Evolutionary conservation across 2,329 filamentous ascomycete genomes (phyloP), one percentile per base, ranked within the genome.

Genomic region (Fusarium citri): DNA sequence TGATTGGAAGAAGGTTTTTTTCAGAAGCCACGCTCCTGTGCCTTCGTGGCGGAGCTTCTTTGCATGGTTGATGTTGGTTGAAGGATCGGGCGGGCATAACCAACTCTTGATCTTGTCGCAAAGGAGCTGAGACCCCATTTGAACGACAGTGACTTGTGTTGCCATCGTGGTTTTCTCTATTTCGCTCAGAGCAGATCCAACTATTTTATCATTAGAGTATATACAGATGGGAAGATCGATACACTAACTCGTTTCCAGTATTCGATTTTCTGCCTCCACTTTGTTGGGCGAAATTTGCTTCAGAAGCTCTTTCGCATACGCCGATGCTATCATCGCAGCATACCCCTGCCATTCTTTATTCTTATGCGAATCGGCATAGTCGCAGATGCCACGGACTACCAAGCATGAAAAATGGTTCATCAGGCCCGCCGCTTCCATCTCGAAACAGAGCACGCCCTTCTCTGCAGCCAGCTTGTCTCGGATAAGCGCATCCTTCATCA

Each of bases 311-410:
- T 25, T 50, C 47, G 22, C 14, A 28, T 47, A 47, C 10, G 45
- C 45, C 26, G 25, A 25, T 15, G 25, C 45, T 15, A 47, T 20
- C 18, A 47, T 47, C 25, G 20, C 28, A 8, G 47, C 15, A 25
- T 22, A 50, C 6, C 30, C 28, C 22, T 50, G 20, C 47, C 47
- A 37, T 22, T 41, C 12, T 0, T 71, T 26, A 18, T 64, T 64
- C 40, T 68, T 69, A 54, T 82, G 79, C 0, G 72, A 74, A 57
- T 83, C 80, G 4, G 78, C 72, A 51, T 82, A 82, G 42, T 80
- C 77, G 28, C 76, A 82, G 2, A 82, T 78, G 0, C 80, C 80
- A 6, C 78, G 73, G 12, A 83, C 77, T 0, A 78, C 71, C 0
- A 82, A 40, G 28, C 76, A 81, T 1, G 76, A 76, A 9, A 79